phyloP scores from a whole-genome alignment of 805 yeast species.

The Brettanomyces custersianus region DNA sequence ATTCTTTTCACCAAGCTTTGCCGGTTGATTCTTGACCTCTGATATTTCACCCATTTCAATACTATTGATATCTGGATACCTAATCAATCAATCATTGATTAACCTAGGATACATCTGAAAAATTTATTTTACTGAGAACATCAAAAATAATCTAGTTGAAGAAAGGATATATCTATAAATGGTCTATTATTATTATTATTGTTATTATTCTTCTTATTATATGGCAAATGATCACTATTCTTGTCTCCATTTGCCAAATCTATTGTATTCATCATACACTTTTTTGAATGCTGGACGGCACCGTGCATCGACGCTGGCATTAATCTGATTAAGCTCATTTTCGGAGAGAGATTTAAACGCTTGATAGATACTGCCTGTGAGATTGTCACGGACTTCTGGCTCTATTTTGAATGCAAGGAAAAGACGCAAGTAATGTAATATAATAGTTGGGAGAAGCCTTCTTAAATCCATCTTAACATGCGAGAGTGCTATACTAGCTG shows the following conservation, averaged over 20 bases:
- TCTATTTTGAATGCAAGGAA: constrained; percentile 43
- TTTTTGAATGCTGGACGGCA: constrained; percentile 61
- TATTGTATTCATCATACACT: constrained; percentile 64
- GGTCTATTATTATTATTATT: background rate
- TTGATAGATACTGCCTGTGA: constrained; percentile 49
- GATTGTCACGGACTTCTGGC: constrained; percentile 33
- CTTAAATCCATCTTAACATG: constrained; percentile 53
- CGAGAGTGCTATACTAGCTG: constrained; percentile 47
- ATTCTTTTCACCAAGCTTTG: no score
- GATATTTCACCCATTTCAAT: constrained; percentile 26
- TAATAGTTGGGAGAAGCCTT: constrained; percentile 48
- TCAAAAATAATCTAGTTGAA: background rate
- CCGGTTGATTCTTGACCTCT: no score
- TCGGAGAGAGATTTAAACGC: constrained; percentile 64
- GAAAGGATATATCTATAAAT: background rate
- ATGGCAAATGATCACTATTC: constrained; percentile 21
- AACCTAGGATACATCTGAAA: no score
- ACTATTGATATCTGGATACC: no score
- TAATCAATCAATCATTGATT: no score
- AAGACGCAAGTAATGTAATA: constrained; percentile 49
- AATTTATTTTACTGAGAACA: no score
- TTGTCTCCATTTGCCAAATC: constrained; percentile 76
- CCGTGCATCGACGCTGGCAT: constrained; percentile 55
- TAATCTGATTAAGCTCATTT: constrained; percentile 54
- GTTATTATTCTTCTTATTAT: background rate